Base-by-base conservation (phyloP, 371 early-diverging fungal genomes). In the Rhizopus arrhizus region DNA sequence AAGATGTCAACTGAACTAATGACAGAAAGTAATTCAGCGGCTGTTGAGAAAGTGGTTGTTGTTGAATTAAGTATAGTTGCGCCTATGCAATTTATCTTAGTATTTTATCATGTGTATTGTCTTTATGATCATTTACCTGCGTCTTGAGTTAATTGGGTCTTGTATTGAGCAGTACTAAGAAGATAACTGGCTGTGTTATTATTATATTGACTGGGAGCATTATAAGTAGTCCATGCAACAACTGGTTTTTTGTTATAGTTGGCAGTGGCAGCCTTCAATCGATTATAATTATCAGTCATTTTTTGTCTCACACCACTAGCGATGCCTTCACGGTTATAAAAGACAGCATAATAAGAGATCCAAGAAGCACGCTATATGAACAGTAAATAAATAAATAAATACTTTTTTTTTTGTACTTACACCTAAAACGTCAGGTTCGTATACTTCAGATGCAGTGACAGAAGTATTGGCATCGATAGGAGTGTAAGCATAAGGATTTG, bases 301-400 rank as follows among this genome's bases (percentile, higher is more conserved):
- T 69, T 34, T 6, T 65, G 58, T 40, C 83, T 78, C 42, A 85
- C 60, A n/a, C 66, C 56, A 63, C 87, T 85, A 45, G 89, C 88
- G n/a, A 65, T 50, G 29, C 67, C 71, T 61, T 91, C 92, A 49
- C 82, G 69, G 63, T 90, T 89, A 71, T 86, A 90, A 70, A 90
- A 91, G 16, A 82, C 75, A 31, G 85, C 84, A 75, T 87, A 90
- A 72, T 86, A 91, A 71, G 87, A 85, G 56, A 91, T 58, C 92
- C 92, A 91, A 64, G 90, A 88, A 58, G 85, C 77, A 64, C 91
- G 89, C 72, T 86, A 40, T 46, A 54, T 42, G 22, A 12, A 42
- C 10, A 16, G 7, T 8, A 8, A 22, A 36, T 32, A 34, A 38
- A 29, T 28, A 6, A 38, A 38, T 2, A 38, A 38, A 6, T 11